Percentiles rank a stretch among this genome's conserved stretches.
Evolutionary conservation across 768 basidiomycete genomes (phyloP).

Genomic region (Boletus subcaerulescens): DNA sequence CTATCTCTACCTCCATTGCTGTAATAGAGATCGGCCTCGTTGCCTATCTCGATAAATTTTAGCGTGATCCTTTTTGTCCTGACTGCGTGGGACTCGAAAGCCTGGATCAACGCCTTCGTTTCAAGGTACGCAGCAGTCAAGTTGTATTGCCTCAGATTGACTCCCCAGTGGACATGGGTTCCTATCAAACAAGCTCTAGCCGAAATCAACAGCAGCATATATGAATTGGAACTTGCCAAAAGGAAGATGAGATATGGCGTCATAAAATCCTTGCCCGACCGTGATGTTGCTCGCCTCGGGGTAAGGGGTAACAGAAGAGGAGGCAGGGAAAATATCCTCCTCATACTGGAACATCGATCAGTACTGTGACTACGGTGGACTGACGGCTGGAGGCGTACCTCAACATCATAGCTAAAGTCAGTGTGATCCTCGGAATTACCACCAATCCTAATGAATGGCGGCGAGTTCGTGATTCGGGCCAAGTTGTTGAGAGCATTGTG

Average conservation of each 20-base stretch:
- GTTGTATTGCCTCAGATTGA: slow-evolving; percentile 58
- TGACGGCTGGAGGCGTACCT: slow-evolving; percentile 32
- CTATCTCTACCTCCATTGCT: slow-evolving; percentile 42
- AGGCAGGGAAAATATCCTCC: slow-evolving; percentile 48
- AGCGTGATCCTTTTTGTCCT: slow-evolving; percentile 42
- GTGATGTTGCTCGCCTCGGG: slow-evolving; percentile 63
- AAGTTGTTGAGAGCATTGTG: slow-evolving; percentile 59
- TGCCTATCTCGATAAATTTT: slow-evolving; percentile 61
- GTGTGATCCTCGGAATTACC: slow-evolving; percentile 60
- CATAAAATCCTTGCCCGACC: slow-evolving; percentile 57
- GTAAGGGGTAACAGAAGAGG: slow-evolving; percentile 52
- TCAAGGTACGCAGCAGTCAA: slow-evolving; percentile 48
- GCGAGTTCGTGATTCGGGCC: slow-evolving; percentile 46
- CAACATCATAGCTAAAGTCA: slow-evolving; percentile 45
- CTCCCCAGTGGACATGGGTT: slow-evolving; percentile 62
- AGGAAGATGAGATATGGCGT: slow-evolving; percentile 50
- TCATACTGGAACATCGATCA: slow-evolving; percentile 35
- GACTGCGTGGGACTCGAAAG: slow-evolving; percentile 44
- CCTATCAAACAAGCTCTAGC: slow-evolving; percentile 31
- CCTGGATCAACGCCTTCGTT: slow-evolving; percentile 45
- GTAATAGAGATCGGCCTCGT: slow-evolving; percentile 57
- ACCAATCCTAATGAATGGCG: slow-evolving; percentile 58
- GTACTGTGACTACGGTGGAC: neutral
- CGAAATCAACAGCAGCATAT: neutral
- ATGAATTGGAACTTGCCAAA: slow-evolving; percentile 31